Percentiles rank a stretch among this genome's conserved stretches.
phyloP scores from a whole-genome alignment of 192 early-diverging fungal genomes.

The Coemansia biformis region DNA sequence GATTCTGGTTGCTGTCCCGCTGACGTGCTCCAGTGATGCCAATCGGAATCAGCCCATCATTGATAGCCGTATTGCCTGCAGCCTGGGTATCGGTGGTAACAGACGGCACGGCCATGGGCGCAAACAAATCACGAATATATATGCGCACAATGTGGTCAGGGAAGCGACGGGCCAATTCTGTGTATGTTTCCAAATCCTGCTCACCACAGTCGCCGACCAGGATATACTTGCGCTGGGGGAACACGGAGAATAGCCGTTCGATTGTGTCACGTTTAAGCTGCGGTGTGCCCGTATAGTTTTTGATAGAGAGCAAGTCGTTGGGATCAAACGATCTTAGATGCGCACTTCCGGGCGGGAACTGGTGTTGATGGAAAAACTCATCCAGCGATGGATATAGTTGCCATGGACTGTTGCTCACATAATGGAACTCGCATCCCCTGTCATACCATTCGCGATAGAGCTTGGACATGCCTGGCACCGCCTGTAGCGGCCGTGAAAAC shows the following conservation, averaged over 20 bases:
- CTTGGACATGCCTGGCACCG: constrained; percentile 75
- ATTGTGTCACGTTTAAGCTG: constrained; percentile 56
- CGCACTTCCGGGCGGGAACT: constrained; percentile 77
- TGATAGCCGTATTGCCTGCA: no score
- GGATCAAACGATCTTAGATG: constrained; percentile 64
- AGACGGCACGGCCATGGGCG: constrained; percentile 29
- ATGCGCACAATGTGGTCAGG: constrained; percentile 75
- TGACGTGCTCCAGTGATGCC: no score
- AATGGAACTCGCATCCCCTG: constrained; percentile 66
- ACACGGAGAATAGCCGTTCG: constrained; percentile 53
- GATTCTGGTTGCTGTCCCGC: no score
- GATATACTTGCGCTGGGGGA: constrained; percentile 78
- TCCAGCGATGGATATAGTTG: constrained; percentile 68
- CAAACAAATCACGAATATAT: constrained; percentile 71
- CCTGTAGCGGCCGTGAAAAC: constrained; percentile 50
- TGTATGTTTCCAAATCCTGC: constrained; percentile 79
- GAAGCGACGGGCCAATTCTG: constrained; percentile 55
- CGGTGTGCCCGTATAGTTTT: constrained; percentile 48
- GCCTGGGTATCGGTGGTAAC: constrained; percentile 31
- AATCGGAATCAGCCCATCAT: no score
- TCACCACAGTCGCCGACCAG: constrained; percentile 90
- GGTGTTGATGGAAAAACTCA: constrained; percentile 58
- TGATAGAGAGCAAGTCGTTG: constrained; percentile 56
- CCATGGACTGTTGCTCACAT: constrained; percentile 82
- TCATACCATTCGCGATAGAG: constrained; percentile 65